These are phyloP conservation scores for Cymbidium sinense DNA, from an alignment of 106 monocot genomes.

Conservation along the genomic window DNA sequence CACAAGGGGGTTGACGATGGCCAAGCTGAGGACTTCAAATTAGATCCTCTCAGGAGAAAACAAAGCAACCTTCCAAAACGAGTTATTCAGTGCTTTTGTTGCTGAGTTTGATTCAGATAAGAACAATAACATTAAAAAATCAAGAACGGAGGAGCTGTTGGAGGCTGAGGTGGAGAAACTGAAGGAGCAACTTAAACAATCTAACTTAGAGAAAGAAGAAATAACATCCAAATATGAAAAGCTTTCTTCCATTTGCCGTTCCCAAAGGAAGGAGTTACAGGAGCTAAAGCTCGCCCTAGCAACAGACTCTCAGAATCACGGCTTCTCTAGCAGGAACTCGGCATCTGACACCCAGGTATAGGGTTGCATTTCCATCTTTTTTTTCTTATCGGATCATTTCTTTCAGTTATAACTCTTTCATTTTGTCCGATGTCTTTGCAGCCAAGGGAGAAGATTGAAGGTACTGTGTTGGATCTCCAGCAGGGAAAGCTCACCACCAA, in stretches of 20 bases:
- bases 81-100: slow-evolving; percentile 54
- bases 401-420: too few species aligned
- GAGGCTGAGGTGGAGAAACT: slow-evolving; percentile 59
- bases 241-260: slow-evolving; percentile 80
- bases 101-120: slow-evolving; percentile 53
- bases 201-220: slow-evolving; percentile 75
- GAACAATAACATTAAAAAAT: slow-evolving; percentile 6
- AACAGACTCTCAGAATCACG: background rate
- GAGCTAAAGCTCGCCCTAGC: slow-evolving; percentile 49
- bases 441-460: slow-evolving; percentile 83
- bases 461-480: slow-evolving; percentile 4
- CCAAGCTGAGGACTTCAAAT: slow-evolving; percentile 61
- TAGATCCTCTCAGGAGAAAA: slow-evolving; percentile 47
- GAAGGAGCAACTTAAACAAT: slow-evolving; percentile 70
- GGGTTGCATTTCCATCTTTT: background rate
- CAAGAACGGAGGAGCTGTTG: slow-evolving; percentile 30
- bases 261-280: slow-evolving; percentile 88
- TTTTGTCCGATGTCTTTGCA: slow-evolving; percentile 9
- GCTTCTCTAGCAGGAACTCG: background rate
- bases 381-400: background rate
- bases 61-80: slow-evolving; percentile 32
- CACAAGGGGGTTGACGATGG: slow-evolving; percentile 17
- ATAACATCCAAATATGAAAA: slow-evolving; percentile 83
- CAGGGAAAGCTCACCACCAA: slow-evolving; percentile 15
- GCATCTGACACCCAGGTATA: slow-evolving; percentile 1